Conservation (phyloP, 495 filamentous ascomycete genomes). For the Neurospora sp. region DNA sequence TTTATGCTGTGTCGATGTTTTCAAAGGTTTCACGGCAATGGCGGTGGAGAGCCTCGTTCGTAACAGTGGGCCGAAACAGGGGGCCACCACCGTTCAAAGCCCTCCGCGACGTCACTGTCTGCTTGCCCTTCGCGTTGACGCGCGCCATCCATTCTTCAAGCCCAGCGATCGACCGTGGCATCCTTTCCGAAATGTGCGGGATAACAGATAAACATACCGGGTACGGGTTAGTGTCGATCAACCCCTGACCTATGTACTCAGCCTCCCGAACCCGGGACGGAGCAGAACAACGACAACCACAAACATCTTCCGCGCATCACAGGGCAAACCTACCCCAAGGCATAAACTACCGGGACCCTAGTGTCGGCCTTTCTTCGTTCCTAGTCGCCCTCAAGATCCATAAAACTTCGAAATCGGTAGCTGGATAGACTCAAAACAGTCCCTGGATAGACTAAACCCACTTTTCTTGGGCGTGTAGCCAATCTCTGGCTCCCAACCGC, state of each 20-base stretch:
- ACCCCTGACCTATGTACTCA: background rate
- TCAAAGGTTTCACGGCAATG: conserved; percentile 1
- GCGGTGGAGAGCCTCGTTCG: conserved; percentile 13
- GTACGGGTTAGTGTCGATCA: background rate
- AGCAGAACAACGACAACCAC: background rate
- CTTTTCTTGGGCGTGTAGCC: too few species aligned
- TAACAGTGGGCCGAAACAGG: background rate
- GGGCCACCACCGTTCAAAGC: background rate
- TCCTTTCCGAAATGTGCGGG: background rate
- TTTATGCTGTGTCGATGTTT: background rate
- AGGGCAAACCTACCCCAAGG: background rate
- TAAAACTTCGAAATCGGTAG: too few species aligned
- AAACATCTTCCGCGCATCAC: background rate
- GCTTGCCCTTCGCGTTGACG: background rate
- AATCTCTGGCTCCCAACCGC: too few species aligned
- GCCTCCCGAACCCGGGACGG: background rate
- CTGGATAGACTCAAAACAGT: too few species aligned
- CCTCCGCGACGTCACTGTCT: background rate
- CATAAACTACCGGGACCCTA: background rate
- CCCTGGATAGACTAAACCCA: too few species aligned
- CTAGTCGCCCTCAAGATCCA: background rate
- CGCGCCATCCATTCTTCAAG: background rate
- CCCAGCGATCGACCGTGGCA: background rate
- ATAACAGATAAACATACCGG: background rate
- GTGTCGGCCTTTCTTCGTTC: background rate